Percentiles rank a stretch among this genome's conserved stretches.
phyloP scores from a whole-genome alignment of 164 flowering plant species.

The Pachysandra terminalis region DNA sequence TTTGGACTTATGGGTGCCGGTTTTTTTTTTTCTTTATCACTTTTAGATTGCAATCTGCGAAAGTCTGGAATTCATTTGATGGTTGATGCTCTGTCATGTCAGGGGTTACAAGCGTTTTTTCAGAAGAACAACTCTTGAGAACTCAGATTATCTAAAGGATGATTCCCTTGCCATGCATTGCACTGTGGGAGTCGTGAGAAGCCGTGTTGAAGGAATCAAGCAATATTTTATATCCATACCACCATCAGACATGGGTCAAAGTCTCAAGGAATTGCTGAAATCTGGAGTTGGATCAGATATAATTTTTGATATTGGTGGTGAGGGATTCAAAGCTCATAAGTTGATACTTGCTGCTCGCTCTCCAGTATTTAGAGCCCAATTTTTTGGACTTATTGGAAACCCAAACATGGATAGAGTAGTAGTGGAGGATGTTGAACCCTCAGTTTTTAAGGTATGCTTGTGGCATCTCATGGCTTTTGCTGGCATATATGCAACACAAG shows the following conservation, averaged over 20 bases:
- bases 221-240: conserved; percentile 48
- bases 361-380: conserved; percentile 89
- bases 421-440: conserved; percentile 68
- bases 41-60: no score
- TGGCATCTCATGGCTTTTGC: conserved; percentile 1
- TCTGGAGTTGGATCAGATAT: conserved; percentile 70
- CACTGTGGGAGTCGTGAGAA: conserved; percentile 89
- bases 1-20: no score
- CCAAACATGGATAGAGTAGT: conserved; percentile 54
- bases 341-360: conserved; percentile 92
- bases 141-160: conserved; percentile 77
- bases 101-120: conserved; percentile 97
- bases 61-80: no score
- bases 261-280: conserved; percentile 52
- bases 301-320: conserved; percentile 65
- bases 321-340: conserved; percentile 78
- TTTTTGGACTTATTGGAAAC: conserved; percentile 80
- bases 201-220: conserved; percentile 64
- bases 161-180: conserved; percentile 82
- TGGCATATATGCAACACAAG: no score
- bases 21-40: no score
- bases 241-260: conserved; percentile 69
- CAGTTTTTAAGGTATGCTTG: conserved; percentile 66
- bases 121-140: conserved; percentile 57
- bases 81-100: conserved; percentile 8